Evolutionary conservation across 1,284 basidiomycete species (phyloP), one percentile per base, ranked within the genome.

Genomic region (Rhodotorula sp.): DNA sequence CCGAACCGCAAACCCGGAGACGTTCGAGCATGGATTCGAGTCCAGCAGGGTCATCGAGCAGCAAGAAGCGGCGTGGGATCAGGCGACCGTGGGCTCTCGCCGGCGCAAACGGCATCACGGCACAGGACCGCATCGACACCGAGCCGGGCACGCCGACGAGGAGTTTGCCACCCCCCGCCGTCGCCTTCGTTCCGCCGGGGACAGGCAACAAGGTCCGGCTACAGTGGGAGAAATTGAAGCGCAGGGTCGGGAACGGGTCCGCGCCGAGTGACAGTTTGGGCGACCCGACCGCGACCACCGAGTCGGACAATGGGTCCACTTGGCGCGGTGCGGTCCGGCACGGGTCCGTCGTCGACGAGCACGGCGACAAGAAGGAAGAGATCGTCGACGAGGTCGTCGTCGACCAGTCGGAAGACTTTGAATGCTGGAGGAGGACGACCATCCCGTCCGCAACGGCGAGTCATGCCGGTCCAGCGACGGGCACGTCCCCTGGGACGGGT

Each of bases 341-440:
- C 43, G n/a, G 19, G 31, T 31, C 62, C 15, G n/a, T 55, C 34
- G 47, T 45, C 45, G 60, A 60, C 31, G 61, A n/a, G n/a, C 59
- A 66, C 18, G 54, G 65, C 52, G 54, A 64, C n/a, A 66, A 62
- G n/a, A 70, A 67, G 23, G 60, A 49, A 10, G 68, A 72, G n/a
- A 59, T 64, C 38, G 68, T 74, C 10, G 72, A 76, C 62, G 74
- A 74, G 66, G 66, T 76, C 21, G 74, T 76, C 19, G 74, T 76
- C 18, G 74, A 76, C 45, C 64, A 69, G 31, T 58, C 48, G 5
- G 58, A 52, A 5, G 62, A 64, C 4, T 73, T 65, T 59, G 72
- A 74, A 50, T 66, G 58, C 26, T 74, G 74, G 72, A 62, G 62
- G 26, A 38, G 49, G 31, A 58, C 66, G 49, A 71, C 67, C 31